These are phyloP conservation scores for Yarrowia galli DNA, from an alignment of 1,139 yeast species.

Conservation along the genomic window DNA sequence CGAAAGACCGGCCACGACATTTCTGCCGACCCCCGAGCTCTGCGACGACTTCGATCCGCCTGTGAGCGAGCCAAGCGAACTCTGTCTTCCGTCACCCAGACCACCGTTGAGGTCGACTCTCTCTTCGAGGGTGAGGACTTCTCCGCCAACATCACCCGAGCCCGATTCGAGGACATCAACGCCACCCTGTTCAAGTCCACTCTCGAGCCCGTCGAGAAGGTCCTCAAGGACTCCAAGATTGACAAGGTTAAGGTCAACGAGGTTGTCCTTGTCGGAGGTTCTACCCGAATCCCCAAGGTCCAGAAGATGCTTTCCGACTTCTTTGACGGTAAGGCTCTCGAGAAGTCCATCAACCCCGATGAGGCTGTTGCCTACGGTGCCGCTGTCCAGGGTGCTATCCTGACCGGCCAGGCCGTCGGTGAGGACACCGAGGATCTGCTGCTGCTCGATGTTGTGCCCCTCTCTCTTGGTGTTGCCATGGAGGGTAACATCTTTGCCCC, in stretches of 20 bases:
- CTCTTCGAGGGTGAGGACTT: slow-evolving; percentile 82
- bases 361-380: slow-evolving; percentile 99
- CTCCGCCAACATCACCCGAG: slow-evolving; percentile 84
- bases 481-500: slow-evolving; percentile 99
- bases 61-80: slow-evolving; percentile 94
- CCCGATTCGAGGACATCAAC: slow-evolving; percentile 89
- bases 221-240: slow-evolving; percentile 78
- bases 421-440: slow-evolving; percentile 97
- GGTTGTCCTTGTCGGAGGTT: slow-evolving; percentile 90
- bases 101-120: slow-evolving; percentile 86
- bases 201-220: slow-evolving; percentile 85
- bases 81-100: slow-evolving; percentile 83
- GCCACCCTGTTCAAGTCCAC: slow-evolving; percentile 85
- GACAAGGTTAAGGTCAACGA: slow-evolving; percentile 83
- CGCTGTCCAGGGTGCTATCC: slow-evolving; percentile 99
- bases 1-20: slow-evolving; percentile 82
- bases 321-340: slow-evolving; percentile 91
- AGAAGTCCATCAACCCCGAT: slow-evolving; percentile 89
- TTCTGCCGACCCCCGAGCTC: slow-evolving; percentile 77
- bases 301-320: slow-evolving; percentile 85
- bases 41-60: slow-evolving; percentile 89
- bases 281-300: slow-evolving; percentile 93
- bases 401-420: slow-evolving; percentile 96
- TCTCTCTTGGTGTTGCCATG: slow-evolving; percentile 99
- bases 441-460: slow-evolving; percentile 97